Percentiles rank a stretch among this genome's conserved stretches.
Conservation (phyloP, 495 filamentous ascomycete genomes). For the Immersiella caudata region DNA sequence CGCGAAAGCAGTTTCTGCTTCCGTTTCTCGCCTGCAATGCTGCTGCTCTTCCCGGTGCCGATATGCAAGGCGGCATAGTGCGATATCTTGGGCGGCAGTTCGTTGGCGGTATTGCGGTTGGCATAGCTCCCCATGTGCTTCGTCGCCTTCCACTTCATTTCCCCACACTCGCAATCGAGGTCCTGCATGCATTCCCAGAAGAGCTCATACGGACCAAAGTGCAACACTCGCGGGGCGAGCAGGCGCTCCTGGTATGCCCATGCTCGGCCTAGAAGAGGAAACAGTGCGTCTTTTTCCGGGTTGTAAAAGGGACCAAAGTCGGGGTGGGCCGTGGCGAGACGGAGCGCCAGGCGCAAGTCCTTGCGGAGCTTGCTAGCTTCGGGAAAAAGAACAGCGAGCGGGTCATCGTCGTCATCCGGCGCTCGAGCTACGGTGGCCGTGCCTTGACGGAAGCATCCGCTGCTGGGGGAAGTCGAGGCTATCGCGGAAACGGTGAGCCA, state of each 20-base stretch:
- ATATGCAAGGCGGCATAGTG: conserved; percentile 16
- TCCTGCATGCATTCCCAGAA: conserved; percentile 17
- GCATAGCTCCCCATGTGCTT: conserved; percentile 12
- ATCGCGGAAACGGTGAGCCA: conserved; percentile 30
- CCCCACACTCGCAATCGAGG: conserved; percentile 10
- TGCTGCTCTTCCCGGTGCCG: not conserved
- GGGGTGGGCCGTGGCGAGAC: not conserved
- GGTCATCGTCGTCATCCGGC: not conserved
- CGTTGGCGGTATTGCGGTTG: not conserved
- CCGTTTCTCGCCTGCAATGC: not conserved
- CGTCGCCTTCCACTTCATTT: not conserved
- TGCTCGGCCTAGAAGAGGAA: conserved; percentile 5
- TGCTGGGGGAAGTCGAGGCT: not conserved
- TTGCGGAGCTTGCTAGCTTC: not conserved
- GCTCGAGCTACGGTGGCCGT: not conserved
- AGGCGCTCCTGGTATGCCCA: conserved; percentile 27
- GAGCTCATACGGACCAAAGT: conserved; percentile 2
- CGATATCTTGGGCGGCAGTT: conserved; percentile 11
- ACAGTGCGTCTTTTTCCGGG: not conserved
- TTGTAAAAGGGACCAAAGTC: not conserved
- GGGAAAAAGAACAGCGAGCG: conserved; percentile 2
- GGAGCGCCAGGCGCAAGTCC: not conserved
- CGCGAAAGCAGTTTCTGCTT: conserved; percentile 12
- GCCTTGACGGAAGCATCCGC: conserved; percentile 1
- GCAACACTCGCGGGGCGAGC: conserved; percentile 24